Evolutionary conservation across 2,329 filamentous ascomycete species (phyloP).

Genomic region (Albophoma yamanashiensis): DNA sequence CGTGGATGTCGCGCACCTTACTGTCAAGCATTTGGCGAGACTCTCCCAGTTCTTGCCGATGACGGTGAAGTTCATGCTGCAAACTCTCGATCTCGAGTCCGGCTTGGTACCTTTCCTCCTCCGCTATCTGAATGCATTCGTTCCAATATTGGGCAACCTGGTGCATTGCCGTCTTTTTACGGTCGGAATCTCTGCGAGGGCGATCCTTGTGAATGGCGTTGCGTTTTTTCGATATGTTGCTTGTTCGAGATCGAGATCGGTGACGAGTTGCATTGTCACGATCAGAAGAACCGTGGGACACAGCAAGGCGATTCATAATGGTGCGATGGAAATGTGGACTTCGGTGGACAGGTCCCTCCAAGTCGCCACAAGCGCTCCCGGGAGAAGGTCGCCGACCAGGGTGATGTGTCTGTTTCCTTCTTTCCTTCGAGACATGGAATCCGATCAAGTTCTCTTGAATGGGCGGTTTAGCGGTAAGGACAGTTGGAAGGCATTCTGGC

Average conservation of each 20-base stretch:
- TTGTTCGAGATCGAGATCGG: conserved; percentile 17
- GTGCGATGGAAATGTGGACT: conserved; percentile 7
- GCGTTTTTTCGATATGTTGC: conserved; percentile 22
- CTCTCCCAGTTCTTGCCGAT: conserved; percentile 9
- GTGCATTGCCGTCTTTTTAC: conserved; percentile 19
- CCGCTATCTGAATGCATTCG: conserved; percentile 18
- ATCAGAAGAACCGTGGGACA: background rate
- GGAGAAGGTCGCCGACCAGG: conserved; percentile 5
- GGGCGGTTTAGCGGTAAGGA: background rate
- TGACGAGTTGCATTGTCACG: background rate
- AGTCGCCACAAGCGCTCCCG: conserved; percentile 18
- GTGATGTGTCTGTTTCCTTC: background rate
- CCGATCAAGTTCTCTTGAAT: no score
- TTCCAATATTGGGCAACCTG: conserved; percentile 22
- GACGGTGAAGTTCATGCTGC: conserved; percentile 10
- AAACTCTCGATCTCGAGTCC: conserved; percentile 15
- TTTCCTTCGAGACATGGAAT: background rate
- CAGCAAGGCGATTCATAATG: background rate
- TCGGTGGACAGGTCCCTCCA: conserved; percentile 16
- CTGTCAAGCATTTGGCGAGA: conserved; percentile 2
- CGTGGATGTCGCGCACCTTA: conserved; percentile 15
- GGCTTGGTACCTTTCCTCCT: conserved; percentile 16
- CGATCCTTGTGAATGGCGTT: conserved; percentile 7
- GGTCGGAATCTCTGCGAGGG: conserved; percentile 8
- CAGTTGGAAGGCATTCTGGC: background rate